A percentile compares a stretch with the other conserved stretches of the same genome.
These are phyloP conservation scores for Talaromyces verruculosus DNA, from an alignment of 2,329 filamentous ascomycete genomes.

Conservation along the genomic window DNA sequence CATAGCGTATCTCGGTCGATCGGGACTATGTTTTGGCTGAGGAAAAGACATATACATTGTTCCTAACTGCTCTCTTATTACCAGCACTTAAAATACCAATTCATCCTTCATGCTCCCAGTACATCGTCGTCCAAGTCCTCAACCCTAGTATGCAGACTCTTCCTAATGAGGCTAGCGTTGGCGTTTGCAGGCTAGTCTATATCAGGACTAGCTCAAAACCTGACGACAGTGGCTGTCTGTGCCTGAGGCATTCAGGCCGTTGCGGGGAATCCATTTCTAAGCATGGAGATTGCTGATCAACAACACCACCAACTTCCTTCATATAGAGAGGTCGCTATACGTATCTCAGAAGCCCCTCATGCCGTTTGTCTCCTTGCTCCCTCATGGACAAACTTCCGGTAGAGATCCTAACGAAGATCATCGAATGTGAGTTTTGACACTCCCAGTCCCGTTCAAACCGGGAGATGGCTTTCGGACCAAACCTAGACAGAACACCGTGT, in stretches of 20 bases:
- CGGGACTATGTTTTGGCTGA: background rate
- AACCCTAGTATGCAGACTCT: background rate
- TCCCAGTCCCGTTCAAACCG: background rate
- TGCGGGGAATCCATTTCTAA: conserved; percentile 7
- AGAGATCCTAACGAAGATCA: conserved; percentile 64
- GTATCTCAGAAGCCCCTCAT: conserved; percentile 19
- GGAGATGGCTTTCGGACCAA: background rate
- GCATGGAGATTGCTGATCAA: background rate
- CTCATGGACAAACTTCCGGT: conserved; percentile 59
- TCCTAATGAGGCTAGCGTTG: background rate
- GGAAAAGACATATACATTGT: no score
- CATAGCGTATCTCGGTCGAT: background rate
- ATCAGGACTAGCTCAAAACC: background rate
- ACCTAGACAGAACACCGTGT: background rate
- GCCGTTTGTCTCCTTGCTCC: conserved; percentile 13
- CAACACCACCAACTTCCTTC: background rate
- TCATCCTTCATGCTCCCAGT: background rate
- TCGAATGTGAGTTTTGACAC: conserved; percentile 54
- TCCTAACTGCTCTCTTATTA: background rate
- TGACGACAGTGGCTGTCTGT: background rate
- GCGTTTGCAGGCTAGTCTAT: rapidly evolving
- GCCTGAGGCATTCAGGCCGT: background rate
- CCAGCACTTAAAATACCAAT: background rate
- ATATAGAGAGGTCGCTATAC: conserved; percentile 1
- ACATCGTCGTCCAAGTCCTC: background rate